Base-by-base conservation (phyloP, 495 filamentous ascomycete species). In the Lophium mytilinum region DNA sequence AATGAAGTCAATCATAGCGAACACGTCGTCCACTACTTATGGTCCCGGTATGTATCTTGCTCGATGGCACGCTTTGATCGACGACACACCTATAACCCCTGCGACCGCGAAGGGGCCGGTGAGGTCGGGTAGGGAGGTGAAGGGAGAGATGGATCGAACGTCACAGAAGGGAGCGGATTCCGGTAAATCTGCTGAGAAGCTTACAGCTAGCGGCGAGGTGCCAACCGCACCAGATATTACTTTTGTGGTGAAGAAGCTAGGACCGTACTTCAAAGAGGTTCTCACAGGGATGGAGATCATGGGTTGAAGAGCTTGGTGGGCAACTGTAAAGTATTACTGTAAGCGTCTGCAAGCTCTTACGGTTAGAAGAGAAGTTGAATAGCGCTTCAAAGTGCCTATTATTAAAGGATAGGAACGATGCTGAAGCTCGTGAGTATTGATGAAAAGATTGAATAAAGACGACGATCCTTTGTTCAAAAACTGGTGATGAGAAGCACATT, bases 41-140 rank as follows among this genome's bases (percentile, higher is more conserved):
- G 83, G 83, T 0, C 84, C 84, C 9, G 84, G 84, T 0, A 78
- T 81, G 48, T 88, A 80, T 61, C 74, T 86, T 40, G 71, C 75
- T 0, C 74, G 78, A 39, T 88, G 84, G 84, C 79, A 86, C 65
- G 61, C 75, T 15, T 70, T 86, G 8, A 71, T 88, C 21, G 79
- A 88, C 62, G 65, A 70, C 7, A 83, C 83, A 0, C 52, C 73
- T 14, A 76, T 88, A 17, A 83, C 80, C 9, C 84, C 84, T 6
- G 73, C 67, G 1, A 63, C 61, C 10, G 66, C 69, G 0, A 62
- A 63, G 14, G 80, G 78, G 0, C 62, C 63, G 11, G 62, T 80
- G 0, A 67, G 82, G n/a, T 68, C 52, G n/a, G 83, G 80, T 3
- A 62, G 70, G 42, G 71, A 78, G 53, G 76, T 78, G 12, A 76